Evolutionary conservation across 805 yeast genomes (phyloP).

Genomic region (Wickerhamiella parazyma): DNA sequence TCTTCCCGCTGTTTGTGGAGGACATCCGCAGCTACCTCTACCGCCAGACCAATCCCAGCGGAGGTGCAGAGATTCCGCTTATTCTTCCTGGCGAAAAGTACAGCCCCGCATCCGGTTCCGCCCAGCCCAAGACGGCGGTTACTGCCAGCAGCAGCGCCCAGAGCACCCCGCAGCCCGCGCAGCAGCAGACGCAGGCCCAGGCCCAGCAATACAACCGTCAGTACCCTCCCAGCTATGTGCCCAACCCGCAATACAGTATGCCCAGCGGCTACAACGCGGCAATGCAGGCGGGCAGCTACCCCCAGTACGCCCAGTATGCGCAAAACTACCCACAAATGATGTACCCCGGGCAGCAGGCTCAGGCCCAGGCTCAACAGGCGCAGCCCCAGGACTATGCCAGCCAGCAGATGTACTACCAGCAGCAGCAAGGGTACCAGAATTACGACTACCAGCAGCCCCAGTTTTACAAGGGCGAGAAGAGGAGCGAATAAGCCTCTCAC

Average conservation of each 20-base stretch:
- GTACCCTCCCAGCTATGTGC: constrained; percentile 2
- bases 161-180: constrained; percentile 5
- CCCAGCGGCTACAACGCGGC: constrained; percentile 11
- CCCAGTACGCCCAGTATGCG: constrained; percentile 7
- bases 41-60: constrained; percentile 11
- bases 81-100: constrained; percentile 9
- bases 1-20: constrained; percentile 60
- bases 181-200: constrained; percentile 3
- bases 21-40: constrained; percentile 34
- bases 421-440: constrained; percentile 3
- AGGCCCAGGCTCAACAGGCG: constrained; percentile 3
- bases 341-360: constrained; percentile 11
- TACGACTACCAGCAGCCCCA: constrained; percentile 9
- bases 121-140: neutral
- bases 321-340: constrained; percentile 10
- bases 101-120: neutral
- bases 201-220: constrained; percentile 3
- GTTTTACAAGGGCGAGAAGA: neutral
- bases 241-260: constrained; percentile 9
- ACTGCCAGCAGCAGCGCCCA: constrained; percentile 1
- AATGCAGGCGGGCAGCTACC: constrained; percentile 1
- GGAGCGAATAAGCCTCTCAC: too few species aligned
- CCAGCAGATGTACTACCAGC: constrained; percentile 7
- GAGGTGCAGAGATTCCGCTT: constrained; percentile 7
- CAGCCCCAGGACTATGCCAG: constrained; percentile 7